Base-by-base conservation (phyloP, 2,329 filamentous ascomycete species). In the Ophiostoma sp. region DNA sequence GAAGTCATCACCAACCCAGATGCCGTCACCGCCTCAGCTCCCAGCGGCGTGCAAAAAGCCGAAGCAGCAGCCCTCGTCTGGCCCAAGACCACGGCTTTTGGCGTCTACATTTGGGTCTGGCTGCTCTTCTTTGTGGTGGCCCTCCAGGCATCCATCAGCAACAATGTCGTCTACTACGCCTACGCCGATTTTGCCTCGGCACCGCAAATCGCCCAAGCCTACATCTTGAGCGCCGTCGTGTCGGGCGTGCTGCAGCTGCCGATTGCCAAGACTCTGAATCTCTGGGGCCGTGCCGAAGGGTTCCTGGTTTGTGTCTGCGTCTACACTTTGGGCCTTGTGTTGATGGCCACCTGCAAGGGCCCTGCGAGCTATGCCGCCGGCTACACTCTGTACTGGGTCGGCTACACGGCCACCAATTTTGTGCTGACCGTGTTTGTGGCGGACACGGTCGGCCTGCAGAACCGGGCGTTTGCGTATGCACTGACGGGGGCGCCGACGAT, bases 401-500 rank as follows among this genome's bases (percentile, higher is more conserved):
- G 91, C 19, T 79, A 80, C 74, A 81, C 81, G 74, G 83, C 81
- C 61, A 78, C 83, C 55, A 80, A 79, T 75, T 85, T 83, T 78
- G 82, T 80, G 75, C 78, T 84, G 28, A 83, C 81, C 52, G 85
- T 93, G 70, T 90, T 93, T 79, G 87, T 91, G 72, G 88, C 90
- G 73, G 91, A 93, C 77, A 91, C 90, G 0, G 90, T 90, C 2
- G 85, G 86, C 15, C 83, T 93, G n/a, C 85, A 87, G 76, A 92
- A 91, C 80, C 87, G 91, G 78, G 88, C 87, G 11, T 83, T 93
- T 70, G 87, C 90, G 77, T 87, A 89, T 25, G 87, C 89, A 1
- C 86, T 92, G 75, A 88, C 89, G 19, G 85, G 87, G n/a, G 88
- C 91, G 2, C 91, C 91, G 0, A 91, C 90, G 78, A 86, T 93